These are phyloP conservation scores for Debaryomyces nepalensis DNA, from an alignment of 1,139 yeast genomes.

Conservation along the genomic window DNA sequence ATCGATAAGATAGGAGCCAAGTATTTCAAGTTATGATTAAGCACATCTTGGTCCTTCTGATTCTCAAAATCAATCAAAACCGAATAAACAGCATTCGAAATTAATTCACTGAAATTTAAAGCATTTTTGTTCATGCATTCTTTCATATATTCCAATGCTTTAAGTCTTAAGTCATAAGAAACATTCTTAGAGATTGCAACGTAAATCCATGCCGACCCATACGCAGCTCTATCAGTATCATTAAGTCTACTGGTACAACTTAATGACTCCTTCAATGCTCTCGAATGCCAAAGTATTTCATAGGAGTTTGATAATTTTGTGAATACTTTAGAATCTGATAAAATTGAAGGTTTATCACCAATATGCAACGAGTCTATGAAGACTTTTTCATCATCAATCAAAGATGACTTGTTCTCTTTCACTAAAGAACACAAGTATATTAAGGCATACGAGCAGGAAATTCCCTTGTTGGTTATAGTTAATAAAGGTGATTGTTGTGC, in stretches of 20 bases:
- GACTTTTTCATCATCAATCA: conserved; percentile 20
- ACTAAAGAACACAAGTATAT: conserved; percentile 23
- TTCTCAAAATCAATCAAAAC: conserved; percentile 23
- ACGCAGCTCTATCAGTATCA: conserved; percentile 17
- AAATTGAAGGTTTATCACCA: conserved; percentile 48
- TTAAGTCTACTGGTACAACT: conserved; percentile 14
- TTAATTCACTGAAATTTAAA: conserved; percentile 18
- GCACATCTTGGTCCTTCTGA: conserved; percentile 22
- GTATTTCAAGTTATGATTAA: conserved; percentile 26
- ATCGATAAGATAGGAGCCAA: conserved; percentile 50
- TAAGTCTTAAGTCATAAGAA: conserved; percentile 35
- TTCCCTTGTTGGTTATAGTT: conserved; percentile 51
- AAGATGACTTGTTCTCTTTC: background rate
- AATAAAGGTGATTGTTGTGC: conserved; percentile 54
- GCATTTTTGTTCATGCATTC: conserved; percentile 27
- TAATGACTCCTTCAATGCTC: conserved; percentile 39
- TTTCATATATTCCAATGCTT: conserved; percentile 34
- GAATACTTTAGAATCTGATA: conserved; percentile 51
- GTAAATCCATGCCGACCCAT: conserved; percentile 48
- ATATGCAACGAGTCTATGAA: conserved; percentile 31
- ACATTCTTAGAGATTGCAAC: conserved; percentile 44
- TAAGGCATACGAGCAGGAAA: conserved; percentile 53
- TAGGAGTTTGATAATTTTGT: conserved; percentile 48
- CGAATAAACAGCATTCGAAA: conserved; percentile 24
- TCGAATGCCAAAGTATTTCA: conserved; percentile 58